These are phyloP conservation scores for Volutella citrinella DNA, from an alignment of 2,329 filamentous ascomycete genomes.

Conservation along the genomic window DNA sequence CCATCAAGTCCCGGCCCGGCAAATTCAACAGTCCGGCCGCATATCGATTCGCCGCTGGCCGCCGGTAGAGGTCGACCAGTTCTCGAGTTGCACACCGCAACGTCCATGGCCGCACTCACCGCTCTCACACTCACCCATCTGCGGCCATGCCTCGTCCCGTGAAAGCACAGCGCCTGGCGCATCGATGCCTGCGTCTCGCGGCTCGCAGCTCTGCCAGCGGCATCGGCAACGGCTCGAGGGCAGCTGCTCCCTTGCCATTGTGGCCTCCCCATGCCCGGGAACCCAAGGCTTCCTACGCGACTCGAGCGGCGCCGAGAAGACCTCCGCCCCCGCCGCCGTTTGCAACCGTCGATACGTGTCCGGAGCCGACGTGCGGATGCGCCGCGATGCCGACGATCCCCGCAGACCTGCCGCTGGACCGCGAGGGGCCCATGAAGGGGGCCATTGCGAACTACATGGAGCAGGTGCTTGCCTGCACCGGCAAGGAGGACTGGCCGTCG, in stretches of 20 bases:
- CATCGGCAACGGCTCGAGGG: constrained; percentile 1
- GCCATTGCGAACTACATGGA: constrained; percentile 76
- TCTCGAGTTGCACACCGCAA: no score
- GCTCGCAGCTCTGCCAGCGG: no score
- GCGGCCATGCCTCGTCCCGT: constrained; percentile 9
- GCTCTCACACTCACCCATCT: no score
- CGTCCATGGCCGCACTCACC: no score
- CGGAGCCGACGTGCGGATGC: constrained; percentile 73
- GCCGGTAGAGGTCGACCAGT: no score
- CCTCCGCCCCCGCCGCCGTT: constrained; percentile 31
- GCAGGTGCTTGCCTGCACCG: constrained; percentile 82
- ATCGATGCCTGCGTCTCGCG: no score
- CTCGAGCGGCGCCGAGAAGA: constrained; percentile 1
- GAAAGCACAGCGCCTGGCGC: no score
- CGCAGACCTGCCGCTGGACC: constrained; percentile 70
- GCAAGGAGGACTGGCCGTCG: constrained; percentile 75
- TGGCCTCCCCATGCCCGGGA: no score
- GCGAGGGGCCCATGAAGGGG: constrained; percentile 65
- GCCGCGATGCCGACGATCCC: constrained; percentile 63
- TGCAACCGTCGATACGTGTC: constrained; percentile 57
- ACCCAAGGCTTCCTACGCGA: constrained; percentile 1
- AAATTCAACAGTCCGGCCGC: no score
- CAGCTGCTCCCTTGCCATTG: no score
- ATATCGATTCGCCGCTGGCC: no score
- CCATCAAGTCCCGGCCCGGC: no score